Evolutionary conservation across 495 filamentous ascomycete species (phyloP), one percentile per base, ranked within the genome.

Genomic region (Penicillium crystallinum): DNA sequence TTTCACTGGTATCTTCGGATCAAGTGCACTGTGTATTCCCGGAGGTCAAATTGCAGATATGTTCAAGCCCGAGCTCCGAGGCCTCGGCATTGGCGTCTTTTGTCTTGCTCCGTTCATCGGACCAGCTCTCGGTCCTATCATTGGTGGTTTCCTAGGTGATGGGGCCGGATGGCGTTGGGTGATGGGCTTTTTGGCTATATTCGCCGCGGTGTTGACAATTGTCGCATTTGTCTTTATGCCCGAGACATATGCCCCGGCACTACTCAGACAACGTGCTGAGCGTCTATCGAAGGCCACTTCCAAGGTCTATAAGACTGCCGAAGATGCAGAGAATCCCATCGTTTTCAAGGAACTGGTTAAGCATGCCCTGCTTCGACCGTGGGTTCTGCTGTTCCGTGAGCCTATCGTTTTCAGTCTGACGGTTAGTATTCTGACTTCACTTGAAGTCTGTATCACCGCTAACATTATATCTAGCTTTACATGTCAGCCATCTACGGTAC

Each of bases 21-120:
- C 81, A 3, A 82, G 81, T 1, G 77, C 83, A 1, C 48, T 88
- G 38, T 84, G 82, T 12, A 87, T 86, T 65, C 70, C 81, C 5
- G 83, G 84, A 18, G 83, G 84, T 34, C 76, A 85, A 31, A 85
- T 88, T 51, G 80, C 84, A n/a, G 83, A 89, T 52, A 82, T 87
- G 70, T 88, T 87, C 55, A 54, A 69, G 6, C 76, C 78, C 3
- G 59, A 60, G 23, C 64, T 86, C 56, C 73, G 85, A 46, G 84
- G 85, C 3, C 56, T 83, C 2, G 85, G 82, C 0, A 70, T 73
- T 31, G 72, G 74, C 31, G 53, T 86, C 25, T 88, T 85, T 58
- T 75, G 79, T 40, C 72, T 71, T 21, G 79, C 82, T 2, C 82
- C 83, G 0, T 86, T 85, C 62, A 64, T 86, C 8, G 84, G 84